Evolutionary conservation across 345 rosid species (phyloP).

Genomic region (Fremontodendron californicum): DNA sequence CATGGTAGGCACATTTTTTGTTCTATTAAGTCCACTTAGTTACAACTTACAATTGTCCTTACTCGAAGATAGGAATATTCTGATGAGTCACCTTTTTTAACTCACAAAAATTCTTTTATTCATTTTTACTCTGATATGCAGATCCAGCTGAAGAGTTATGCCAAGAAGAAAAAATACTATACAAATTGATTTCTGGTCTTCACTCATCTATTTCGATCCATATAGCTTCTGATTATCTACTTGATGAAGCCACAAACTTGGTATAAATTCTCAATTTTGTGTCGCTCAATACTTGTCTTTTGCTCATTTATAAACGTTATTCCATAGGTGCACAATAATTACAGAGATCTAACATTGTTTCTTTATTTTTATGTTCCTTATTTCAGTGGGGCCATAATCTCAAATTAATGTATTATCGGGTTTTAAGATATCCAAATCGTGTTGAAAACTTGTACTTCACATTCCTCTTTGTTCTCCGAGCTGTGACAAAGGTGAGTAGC

Average conservation of each 20-base stretch:
- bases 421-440: conserved; percentile 78
- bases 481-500: conserved; percentile 72
- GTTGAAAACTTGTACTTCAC: conserved; percentile 90
- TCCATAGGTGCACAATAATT: not conserved
- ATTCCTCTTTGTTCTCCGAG: conserved; percentile 86
- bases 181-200: conserved; percentile 93
- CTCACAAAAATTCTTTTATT: not conserved
- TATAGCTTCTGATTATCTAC: conserved; percentile 83
- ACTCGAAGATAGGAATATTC: not conserved
- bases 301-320: not conserved
- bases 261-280: conserved; percentile 34
- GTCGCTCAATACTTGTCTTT: not conserved
- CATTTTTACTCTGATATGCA: conserved; percentile 25
- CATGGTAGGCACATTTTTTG: not conserved
- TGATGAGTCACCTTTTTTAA: not conserved
- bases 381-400: conserved; percentile 97
- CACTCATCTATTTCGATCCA: conserved; percentile 92
- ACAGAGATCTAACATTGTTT: not conserved
- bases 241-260: conserved; percentile 70
- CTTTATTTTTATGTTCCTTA: conserved; percentile 7
- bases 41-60: not conserved
- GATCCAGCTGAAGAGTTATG: conserved; percentile 72
- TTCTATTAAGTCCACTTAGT: not conserved
- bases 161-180: conserved; percentile 79
- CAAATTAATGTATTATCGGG: conserved; percentile 74